Evolutionary conservation across 1,284 basidiomycete species (phyloP).

Genomic region (Violaceomyces palustris): DNA sequence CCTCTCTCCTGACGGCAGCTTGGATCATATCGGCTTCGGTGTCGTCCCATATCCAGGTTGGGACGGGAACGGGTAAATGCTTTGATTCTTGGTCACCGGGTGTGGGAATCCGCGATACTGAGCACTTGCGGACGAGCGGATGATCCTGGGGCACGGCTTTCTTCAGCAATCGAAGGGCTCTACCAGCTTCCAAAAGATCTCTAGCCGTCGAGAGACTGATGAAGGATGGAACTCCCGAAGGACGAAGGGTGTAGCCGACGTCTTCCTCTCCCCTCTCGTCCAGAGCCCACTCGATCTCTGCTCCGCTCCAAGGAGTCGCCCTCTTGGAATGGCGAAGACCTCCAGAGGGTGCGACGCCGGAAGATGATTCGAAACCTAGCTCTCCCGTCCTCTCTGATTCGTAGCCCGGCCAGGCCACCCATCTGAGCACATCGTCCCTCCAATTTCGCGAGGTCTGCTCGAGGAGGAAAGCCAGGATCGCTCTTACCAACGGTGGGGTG

Average conservation of each 20-base stretch:
- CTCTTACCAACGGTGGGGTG: slow-evolving; percentile 10
- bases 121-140: slow-evolving; percentile 25
- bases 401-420: slow-evolving; percentile 37
- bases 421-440: slow-evolving; percentile 19
- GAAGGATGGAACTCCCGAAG: slow-evolving; percentile 28
- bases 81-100: background rate
- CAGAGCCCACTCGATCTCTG: slow-evolving; percentile 27
- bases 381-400: slow-evolving; percentile 18
- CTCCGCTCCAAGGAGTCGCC: slow-evolving; percentile 29
- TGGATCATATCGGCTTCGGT: too few relatives aligned
- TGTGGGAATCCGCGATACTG: background rate
- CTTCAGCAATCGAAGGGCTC: slow-evolving; percentile 31
- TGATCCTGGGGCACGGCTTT: slow-evolving; percentile 32
- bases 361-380: too few relatives aligned
- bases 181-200: slow-evolving; percentile 30
- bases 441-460: slow-evolving; percentile 24
- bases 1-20: too few relatives aligned
- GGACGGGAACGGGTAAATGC: background rate
- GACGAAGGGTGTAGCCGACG: slow-evolving; percentile 31
- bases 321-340: slow-evolving; percentile 1
- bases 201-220: slow-evolving; percentile 19
- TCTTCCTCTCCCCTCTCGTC: slow-evolving; percentile 37
- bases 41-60: too few relatives aligned
- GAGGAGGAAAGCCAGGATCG: slow-evolving; percentile 23
- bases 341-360: too few relatives aligned